Evolutionary conservation across 129 eudicot genomes (phyloP), one percentile per base, ranked within the genome.

Genomic region (Flaveria trinervia): DNA sequence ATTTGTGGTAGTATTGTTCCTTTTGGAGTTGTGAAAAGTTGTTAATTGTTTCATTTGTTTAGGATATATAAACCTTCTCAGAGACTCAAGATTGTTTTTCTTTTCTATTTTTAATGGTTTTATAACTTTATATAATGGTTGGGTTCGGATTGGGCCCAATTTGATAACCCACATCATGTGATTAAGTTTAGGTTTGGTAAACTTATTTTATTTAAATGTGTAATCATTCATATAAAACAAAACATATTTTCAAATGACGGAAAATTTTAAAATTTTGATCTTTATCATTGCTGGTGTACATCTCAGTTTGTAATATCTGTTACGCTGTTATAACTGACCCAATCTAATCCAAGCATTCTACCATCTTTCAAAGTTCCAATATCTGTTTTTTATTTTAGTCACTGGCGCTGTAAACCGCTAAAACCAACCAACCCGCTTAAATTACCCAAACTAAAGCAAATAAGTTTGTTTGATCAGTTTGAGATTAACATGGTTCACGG

Each of bases 1-100:
- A 18, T 56, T 57, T 74, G 70, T 49, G 77, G 73, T 74, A 48
- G 41, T 33, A 46, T 50, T 79, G 54, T 36, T 79, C 43, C 33
- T 46, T 41, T 39, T 54, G 46, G 75, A 28, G 68, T 73, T 80
- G 6, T 80, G 51, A 25, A 59, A 70, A 78, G 82, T 14, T 64
- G 80, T 60, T 70, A 56, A 70, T 65, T 73, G 74, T 82, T 52
- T 51, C 55, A 57, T 75, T 57, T 81, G 72, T 75, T 81, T 81
- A 81, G 85, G 61, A 81, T 68, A 60, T 60, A 20, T 54, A 67
- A 22, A 51, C 69, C 43, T 60, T 55, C 44, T 67, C 8, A 5
- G 41, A 36, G 41, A 36, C 41, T 36, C 41, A 30, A 23, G 25
- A 36, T 23, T 43, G 5, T 51, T 23, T 72, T 64, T 33, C 25